Conservation (phyloP, 768 basidiomycete genomes). For the Kwoniella shandongensis region DNA sequence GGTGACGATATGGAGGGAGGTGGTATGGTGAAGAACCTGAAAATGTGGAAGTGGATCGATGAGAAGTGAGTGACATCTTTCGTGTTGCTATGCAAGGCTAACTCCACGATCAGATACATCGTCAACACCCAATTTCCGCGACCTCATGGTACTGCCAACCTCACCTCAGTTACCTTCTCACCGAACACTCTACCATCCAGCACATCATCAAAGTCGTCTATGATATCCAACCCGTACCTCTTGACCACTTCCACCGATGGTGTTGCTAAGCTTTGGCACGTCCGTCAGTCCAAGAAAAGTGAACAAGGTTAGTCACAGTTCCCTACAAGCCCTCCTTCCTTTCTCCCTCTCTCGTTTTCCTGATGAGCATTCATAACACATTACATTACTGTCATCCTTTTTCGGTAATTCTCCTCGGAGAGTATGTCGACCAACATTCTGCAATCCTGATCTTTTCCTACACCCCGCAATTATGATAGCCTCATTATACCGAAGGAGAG, state of each 20-base stretch:
- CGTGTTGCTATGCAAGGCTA: background rate
- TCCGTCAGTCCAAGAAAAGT: slow-evolving; percentile 59
- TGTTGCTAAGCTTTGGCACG: slow-evolving; percentile 76
- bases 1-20: slow-evolving; percentile 68
- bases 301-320: slow-evolving; percentile 58
- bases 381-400: slow-evolving; percentile 44
- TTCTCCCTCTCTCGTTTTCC: slow-evolving; percentile 1
- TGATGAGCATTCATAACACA: slow-evolving; percentile 52
- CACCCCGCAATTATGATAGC: background rate
- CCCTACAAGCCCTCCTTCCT: slow-evolving; percentile 4
- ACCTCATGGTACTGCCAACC: slow-evolving; percentile 69
- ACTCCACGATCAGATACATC: slow-evolving; percentile 42
- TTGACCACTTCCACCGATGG: slow-evolving; percentile 69
- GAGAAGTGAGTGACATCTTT: slow-evolving; percentile 56
- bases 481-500: slow-evolving; percentile 9
- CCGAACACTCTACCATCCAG: slow-evolving; percentile 52
- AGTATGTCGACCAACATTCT: slow-evolving; percentile 49
- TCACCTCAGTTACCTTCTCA: slow-evolving; percentile 71
- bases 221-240: slow-evolving; percentile 56
- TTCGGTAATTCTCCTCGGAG: slow-evolving; percentile 35
- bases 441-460: slow-evolving; percentile 50
- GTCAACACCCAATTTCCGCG: slow-evolving; percentile 86
- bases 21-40: slow-evolving; percentile 66
- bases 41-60: slow-evolving; percentile 82
- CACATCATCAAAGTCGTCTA: slow-evolving; percentile 27